These are phyloP conservation scores for Isoetes taiwanensis DNA, from an alignment of 75 land plant genomes.

Conservation along the genomic window DNA sequence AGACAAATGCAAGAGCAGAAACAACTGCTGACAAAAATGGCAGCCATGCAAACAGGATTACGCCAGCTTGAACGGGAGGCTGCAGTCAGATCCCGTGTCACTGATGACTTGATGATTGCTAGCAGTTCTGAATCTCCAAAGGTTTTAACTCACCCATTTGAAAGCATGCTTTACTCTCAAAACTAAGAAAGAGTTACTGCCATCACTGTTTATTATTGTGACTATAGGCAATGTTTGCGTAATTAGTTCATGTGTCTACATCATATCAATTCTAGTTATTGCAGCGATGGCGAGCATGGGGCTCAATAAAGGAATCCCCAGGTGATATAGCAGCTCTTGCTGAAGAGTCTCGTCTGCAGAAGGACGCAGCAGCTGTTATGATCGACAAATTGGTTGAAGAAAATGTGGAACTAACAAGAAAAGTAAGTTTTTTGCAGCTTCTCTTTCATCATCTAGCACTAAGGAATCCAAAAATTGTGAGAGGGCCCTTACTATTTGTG, in stretches of 20 bases:
- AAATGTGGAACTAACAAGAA: conserved; percentile 35
- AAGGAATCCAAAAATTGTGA: background rate
- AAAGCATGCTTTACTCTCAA: no score
- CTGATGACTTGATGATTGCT: background rate
- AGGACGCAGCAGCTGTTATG: conserved; percentile 18
- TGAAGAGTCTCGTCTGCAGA: conserved; percentile 18
- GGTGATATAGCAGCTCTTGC: background rate
- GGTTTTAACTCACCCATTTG: no score
- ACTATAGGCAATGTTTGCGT: no score
- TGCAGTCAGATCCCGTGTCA: background rate
- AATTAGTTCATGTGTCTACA: no score
- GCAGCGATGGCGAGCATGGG: background rate
- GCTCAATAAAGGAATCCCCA: background rate
- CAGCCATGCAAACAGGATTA: background rate
- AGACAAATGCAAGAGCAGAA: no score
- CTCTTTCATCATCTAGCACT: background rate
- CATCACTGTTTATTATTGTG: no score
- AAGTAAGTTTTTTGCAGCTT: no score
- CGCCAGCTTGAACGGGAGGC: conserved; percentile 2
- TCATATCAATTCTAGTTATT: no score
- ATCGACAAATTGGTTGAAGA: conserved; percentile 31
- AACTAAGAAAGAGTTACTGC: no score
- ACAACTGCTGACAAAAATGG: no score
- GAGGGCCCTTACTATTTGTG: no score
- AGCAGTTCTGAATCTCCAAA: no score